Conservation (phyloP, 2,329 filamentous ascomycete species). For the Aureobasidium pullulans region DNA sequence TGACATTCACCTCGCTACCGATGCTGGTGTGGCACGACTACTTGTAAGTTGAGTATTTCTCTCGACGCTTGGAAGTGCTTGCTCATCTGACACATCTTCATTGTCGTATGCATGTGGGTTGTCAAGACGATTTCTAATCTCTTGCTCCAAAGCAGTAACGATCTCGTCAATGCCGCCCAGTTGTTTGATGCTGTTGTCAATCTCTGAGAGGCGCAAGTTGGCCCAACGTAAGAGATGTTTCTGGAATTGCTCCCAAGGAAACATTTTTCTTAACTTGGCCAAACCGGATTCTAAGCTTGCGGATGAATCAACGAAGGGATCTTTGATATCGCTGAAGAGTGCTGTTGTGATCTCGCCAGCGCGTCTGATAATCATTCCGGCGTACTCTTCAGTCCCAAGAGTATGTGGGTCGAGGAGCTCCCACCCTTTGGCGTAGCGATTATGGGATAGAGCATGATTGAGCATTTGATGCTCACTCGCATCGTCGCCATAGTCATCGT, state of each 20-base stretch:
- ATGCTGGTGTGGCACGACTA: background rate
- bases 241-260: constrained; percentile 45
- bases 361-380: background rate
- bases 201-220: constrained; percentile 37
- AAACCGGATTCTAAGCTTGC: background rate
- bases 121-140: constrained; percentile 20
- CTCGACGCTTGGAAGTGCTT: background rate
- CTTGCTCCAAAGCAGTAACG: constrained; percentile 24
- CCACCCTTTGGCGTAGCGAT: background rate
- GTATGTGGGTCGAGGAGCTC: background rate
- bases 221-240: constrained; percentile 41
- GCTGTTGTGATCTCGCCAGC: background rate
- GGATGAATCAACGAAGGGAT: background rate
- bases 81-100: background rate
- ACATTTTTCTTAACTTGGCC: constrained; percentile 23
- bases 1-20: background rate
- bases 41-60: background rate
- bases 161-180: constrained; percentile 40
- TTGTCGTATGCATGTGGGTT: constrained; percentile 1
- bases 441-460: background rate
- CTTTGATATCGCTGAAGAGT: background rate
- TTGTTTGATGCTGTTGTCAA: constrained; percentile 34
- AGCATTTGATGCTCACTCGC: background rate
- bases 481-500: background rate
- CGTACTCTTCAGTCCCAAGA: background rate